Conservation (phyloP, 495 filamentous ascomycete species). For the Daldinia vernicosa region DNA sequence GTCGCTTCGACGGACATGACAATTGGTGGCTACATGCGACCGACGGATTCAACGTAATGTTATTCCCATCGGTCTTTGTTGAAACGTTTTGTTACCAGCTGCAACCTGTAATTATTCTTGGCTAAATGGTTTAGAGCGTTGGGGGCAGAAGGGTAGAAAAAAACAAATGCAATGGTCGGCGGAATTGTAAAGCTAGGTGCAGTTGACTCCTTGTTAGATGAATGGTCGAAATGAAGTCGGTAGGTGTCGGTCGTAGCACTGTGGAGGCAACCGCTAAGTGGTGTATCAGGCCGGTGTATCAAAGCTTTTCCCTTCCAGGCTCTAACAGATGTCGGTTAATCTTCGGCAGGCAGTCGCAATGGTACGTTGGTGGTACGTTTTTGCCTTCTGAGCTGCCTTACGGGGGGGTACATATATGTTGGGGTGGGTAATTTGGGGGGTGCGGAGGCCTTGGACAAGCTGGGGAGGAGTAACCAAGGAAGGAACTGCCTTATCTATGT, state of each 20-base stretch:
- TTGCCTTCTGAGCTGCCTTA: conserved; percentile 17
- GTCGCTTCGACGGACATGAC: conserved; percentile 48
- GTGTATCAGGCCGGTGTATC: conserved; percentile 26
- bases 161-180: conserved; percentile 20
- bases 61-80: conserved; percentile 2
- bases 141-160: not conserved
- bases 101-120: not conserved
- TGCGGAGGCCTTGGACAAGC: conserved; percentile 17
- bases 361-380: conserved; percentile 41
- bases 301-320: conserved; percentile 24
- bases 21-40: conserved; percentile 47
- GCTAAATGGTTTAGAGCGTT: not conserved
- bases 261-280: conserved; percentile 32
- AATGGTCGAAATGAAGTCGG: conserved; percentile 40
- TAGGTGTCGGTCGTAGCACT: conserved; percentile 29
- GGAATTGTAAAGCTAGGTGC: conserved; percentile 13
- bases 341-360: conserved; percentile 9
- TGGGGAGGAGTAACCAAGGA: not conserved
- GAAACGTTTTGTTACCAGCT: not conserved
- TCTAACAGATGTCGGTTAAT: conserved; percentile 29
- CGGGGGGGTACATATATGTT: conserved; percentile 9
- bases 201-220: conserved; percentile 32
- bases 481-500: conserved; percentile 4
- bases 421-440: conserved; percentile 4
- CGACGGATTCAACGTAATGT: conserved; percentile 23